These are phyloP conservation scores for Chytriomyces sp. DNA, from an alignment of 192 early-diverging fungal genomes.

Conservation along the genomic window DNA sequence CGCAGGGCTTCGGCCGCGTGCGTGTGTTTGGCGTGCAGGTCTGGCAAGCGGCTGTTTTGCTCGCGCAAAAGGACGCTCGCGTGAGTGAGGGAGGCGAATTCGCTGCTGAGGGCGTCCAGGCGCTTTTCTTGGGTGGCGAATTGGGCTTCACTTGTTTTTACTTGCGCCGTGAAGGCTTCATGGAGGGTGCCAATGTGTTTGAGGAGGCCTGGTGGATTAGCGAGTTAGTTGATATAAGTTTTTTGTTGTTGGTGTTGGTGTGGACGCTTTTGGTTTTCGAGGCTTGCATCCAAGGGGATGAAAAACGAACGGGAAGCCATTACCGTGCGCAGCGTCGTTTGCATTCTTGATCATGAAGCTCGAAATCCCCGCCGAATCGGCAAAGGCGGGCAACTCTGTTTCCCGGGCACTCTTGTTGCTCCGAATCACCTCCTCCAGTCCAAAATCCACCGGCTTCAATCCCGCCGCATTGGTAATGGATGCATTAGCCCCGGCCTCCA, in stretches of 20 bases:
- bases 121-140: slow-evolving; percentile 38
- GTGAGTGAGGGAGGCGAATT: slow-evolving; percentile 43
- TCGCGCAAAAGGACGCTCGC: slow-evolving; percentile 36
- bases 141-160: slow-evolving; percentile 31
- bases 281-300: too few relatives aligned
- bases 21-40: slow-evolving; percentile 38
- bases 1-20: slow-evolving; percentile 39
- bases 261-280: too few relatives aligned
- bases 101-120: slow-evolving; percentile 38
- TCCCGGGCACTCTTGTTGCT: too few relatives aligned
- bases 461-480: slow-evolving; percentile 76
- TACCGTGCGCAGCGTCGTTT: neutral
- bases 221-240: too few relatives aligned
- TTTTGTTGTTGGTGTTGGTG: too few relatives aligned
- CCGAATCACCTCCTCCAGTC: slow-evolving; percentile 30
- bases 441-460: slow-evolving; percentile 72
- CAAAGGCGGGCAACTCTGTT: too few relatives aligned
- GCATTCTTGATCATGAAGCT: slow-evolving; percentile 4
- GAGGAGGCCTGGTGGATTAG: slow-evolving; percentile 12
- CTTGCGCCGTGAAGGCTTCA: slow-evolving; percentile 27
- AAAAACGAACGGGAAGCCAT: too few relatives aligned
- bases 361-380: neutral
- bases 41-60: slow-evolving; percentile 43
- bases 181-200: slow-evolving; percentile 1
- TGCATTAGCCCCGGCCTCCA: slow-evolving; percentile 73